Conservation (phyloP, 495 filamentous ascomycete genomes). For the Saxispiralis lemnorum region DNA sequence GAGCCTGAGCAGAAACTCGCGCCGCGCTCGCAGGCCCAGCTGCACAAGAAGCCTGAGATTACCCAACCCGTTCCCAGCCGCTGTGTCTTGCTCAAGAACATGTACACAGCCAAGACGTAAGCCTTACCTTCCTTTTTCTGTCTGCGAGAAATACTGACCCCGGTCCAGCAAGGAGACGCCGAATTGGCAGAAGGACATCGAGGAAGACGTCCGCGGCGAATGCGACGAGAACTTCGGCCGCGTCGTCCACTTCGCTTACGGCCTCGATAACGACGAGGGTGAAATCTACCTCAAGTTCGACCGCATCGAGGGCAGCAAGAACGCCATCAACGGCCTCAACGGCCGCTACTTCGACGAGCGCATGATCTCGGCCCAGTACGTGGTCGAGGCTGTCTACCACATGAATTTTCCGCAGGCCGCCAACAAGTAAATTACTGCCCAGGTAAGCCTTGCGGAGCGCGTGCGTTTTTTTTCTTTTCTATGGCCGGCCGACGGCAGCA, state of each 20-base stretch:
- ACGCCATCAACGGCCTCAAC: slow-evolving; percentile 93
- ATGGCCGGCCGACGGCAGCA: no score
- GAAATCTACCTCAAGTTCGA: slow-evolving; percentile 98
- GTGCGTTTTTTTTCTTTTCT: no score
- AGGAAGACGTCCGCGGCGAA: slow-evolving; percentile 84
- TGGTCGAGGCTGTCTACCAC: slow-evolving; percentile 92
- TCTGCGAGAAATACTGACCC: slow-evolving; percentile 27
- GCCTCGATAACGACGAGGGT: slow-evolving; percentile 75
- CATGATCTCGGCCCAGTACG: slow-evolving; percentile 80
- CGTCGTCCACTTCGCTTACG: slow-evolving; percentile 87
- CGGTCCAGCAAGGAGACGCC: slow-evolving; percentile 62
- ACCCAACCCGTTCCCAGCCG: slow-evolving; percentile 86
- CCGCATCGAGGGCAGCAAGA: slow-evolving; percentile 81
- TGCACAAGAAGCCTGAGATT: slow-evolving; percentile 37
- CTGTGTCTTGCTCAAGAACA: slow-evolving; percentile 84
- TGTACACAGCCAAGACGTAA: slow-evolving; percentile 76
- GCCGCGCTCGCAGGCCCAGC: slow-evolving; percentile 5
- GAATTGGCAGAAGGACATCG: slow-evolving; percentile 77
- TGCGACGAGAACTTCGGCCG: slow-evolving; percentile 93
- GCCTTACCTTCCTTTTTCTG: slow-evolving; percentile 23
- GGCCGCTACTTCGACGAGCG: slow-evolving; percentile 84
- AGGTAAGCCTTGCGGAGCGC: no score
- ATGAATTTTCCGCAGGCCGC: slow-evolving; percentile 13
- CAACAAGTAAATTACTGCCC: background rate
- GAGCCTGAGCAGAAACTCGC: slow-evolving; percentile 61